These are phyloP conservation scores for Talaromyces sp. DNA, from an alignment of 2,329 filamentous ascomycete species.

Conservation along the genomic window DNA sequence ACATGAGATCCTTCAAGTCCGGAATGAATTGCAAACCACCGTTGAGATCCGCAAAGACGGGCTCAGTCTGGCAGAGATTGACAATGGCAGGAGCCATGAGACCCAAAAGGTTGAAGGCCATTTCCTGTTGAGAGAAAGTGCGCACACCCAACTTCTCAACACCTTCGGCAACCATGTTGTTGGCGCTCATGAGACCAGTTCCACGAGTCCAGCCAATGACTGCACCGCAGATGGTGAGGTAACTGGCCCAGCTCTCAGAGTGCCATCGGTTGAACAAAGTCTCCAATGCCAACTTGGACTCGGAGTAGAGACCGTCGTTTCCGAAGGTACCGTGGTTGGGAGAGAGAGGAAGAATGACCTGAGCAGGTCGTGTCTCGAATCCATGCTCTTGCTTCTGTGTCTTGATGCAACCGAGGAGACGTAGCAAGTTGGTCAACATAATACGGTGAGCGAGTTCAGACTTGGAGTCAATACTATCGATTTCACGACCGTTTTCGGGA, in stretches of 20 bases:
- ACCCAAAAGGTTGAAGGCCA: slow-evolving; percentile 97
- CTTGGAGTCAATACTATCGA: slow-evolving; percentile 93
- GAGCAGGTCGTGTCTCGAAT: slow-evolving; percentile 92
- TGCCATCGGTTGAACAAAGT: slow-evolving; percentile 98
- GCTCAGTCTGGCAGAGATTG: slow-evolving; percentile 91
- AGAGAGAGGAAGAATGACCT: slow-evolving; percentile 92
- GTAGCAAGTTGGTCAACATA: slow-evolving; percentile 96
- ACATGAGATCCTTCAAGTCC: slow-evolving; percentile 92
- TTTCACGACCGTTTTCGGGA: slow-evolving; percentile 94
- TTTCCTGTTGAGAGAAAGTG: slow-evolving; percentile 98
- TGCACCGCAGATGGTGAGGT: slow-evolving; percentile 95
- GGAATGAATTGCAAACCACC: slow-evolving; percentile 97
- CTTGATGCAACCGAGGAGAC: slow-evolving; percentile 88
- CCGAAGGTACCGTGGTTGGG: slow-evolving; percentile 99
- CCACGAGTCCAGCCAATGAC: slow-evolving; percentile 99
- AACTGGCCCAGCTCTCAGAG: slow-evolving; percentile 95
- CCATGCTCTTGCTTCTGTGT: slow-evolving; percentile 80
- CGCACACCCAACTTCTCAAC: slow-evolving; percentile 95
- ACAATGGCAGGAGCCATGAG: slow-evolving; percentile 93
- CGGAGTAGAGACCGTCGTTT: slow-evolving; percentile 95
- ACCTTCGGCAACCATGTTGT: slow-evolving; percentile 95
- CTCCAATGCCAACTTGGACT: slow-evolving; percentile 95
- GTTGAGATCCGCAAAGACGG: slow-evolving; percentile 95
- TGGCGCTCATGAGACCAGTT: slow-evolving; percentile 95
- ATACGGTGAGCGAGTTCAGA: slow-evolving; percentile 97